Base-by-base conservation (phyloP, 495 filamentous ascomycete genomes). In the Annulohypoxylon stygium region DNA sequence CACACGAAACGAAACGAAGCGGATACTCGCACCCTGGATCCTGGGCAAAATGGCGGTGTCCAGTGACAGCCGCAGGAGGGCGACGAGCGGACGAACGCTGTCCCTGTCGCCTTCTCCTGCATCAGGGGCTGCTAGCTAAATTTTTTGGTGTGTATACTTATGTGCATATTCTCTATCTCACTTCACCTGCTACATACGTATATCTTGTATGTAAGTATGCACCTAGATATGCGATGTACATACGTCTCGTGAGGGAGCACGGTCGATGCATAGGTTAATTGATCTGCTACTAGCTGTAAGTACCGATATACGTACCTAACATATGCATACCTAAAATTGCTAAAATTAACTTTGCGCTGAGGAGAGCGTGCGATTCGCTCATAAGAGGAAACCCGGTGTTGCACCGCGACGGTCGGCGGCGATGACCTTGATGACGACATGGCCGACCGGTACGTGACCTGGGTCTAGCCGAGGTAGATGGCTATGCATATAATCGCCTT, bases 1-100 rank as follows among this genome's bases (percentile, higher is more conserved):
- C 70, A 68, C 70, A 73, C 66, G 66, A 69, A 74, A 74, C 71
- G 67, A 70, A 74, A 70, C 71, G 50, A 33, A 62, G 36, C 43
- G 43, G 43, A 20, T 48, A 37, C 61, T 12, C 60, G 30, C 53
- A 45, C 34, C 26, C 55, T 50, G 16, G 39, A 61, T 55, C 61
- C n/a, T 41, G 26, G 55, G 23, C 37, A 47, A 41, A 47, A 47
- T 45, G 36, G 14, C 47, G 53, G 30, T 16, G 53, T 5, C 61
- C 61, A 45, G 34, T 36, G 10, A 10, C 34, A 36, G 10, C 10
- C 34, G 34, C 34, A 41, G 37, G 37, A 41, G 11, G 34, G 45
- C 53, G 60, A 43, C 57, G 61, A 23, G 48, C 10, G 45, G 47
- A 36, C 14, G 60, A 25, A 10, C 39, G 36, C 37, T 43, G 12